Evolutionary conservation across 2,329 filamentous ascomycete species (phyloP), one percentile per base, ranked within the genome.

Genomic region (Ceratocystis albifundus): DNA sequence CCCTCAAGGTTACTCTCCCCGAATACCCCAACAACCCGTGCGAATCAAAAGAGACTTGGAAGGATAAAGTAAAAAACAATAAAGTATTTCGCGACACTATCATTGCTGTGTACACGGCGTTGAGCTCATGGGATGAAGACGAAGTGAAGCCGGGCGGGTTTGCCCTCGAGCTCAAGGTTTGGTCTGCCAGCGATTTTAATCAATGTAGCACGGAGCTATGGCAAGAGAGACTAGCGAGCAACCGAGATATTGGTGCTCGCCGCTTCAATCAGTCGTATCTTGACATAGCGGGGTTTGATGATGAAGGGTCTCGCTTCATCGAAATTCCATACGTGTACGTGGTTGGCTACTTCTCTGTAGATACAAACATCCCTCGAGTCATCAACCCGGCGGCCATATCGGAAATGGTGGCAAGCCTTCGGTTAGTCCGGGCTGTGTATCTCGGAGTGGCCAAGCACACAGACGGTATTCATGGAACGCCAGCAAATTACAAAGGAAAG

Each of bases 201-300:
- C 70, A 71, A 59, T 65, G 69, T 20, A 55, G 65, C 28, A 68
- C 69, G 50, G 64, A 69, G 44, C 65, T 69, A 20, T 71, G 69
- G 70, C 67, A 70, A 44, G 50, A 67, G n/a, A 69, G 70, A 36
- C 67, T 70, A 6, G 69, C 66, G 66, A 67, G 70, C 61, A 62
- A 59, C 36, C 65, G 59, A 17, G 70, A 71, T 28, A 71, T 71
- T 44, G 70, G 70, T 3, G 69, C 70, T 63, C 66, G 66, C 64
- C 69, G 70, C 2, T 71, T 71, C 53, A 64, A 59, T 1, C 68
- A 70, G 64, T 88, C 86, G 80, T 90, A 84, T 71, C 76, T 80
- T 22, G 88, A 88, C 36, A 84, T 84, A 48, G 55, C 55, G 8
- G 87, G 88, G 69, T 76, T 83, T 44, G 82, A 89, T 20, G 88